Evolutionary conservation across 768 basidiomycete species (phyloP).

Genomic region (Kwoniella botswanensis): DNA sequence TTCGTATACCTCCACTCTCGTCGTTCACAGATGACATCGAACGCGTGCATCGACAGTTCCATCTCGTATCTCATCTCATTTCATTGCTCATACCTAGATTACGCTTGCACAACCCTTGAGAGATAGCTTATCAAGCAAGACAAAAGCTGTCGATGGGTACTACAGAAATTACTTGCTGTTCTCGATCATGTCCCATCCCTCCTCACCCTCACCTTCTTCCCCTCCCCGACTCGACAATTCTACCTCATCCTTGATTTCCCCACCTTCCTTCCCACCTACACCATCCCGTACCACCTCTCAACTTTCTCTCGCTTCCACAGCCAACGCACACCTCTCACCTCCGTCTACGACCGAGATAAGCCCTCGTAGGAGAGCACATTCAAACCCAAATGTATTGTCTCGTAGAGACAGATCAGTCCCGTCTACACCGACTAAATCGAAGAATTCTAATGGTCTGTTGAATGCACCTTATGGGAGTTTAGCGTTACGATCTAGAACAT

Average conservation of each 20-base stretch:
- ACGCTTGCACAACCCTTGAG: too few relatives aligned
- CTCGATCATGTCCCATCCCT: neutral
- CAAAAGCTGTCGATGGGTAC: too few relatives aligned
- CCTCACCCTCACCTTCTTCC: slow-evolving; percentile 1
- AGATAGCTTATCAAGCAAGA: too few relatives aligned
- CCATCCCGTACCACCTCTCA: slow-evolving; percentile 39
- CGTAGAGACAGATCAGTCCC: neutral
- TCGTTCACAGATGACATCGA: neutral
- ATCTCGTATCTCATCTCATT: neutral
- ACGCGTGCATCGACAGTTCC: neutral
- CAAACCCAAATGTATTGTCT: neutral
- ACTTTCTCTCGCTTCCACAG: slow-evolving; percentile 36
- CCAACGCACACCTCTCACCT: slow-evolving; percentile 22
- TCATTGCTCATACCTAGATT: too few relatives aligned
- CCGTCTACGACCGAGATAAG: neutral
- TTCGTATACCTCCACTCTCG: neutral
- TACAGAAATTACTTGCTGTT: too few relatives aligned
- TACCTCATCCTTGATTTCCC: neutral
- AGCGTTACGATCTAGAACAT: neutral
- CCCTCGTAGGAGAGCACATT: neutral
- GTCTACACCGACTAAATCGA: neutral
- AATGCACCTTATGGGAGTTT: neutral
- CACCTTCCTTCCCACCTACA: slow-evolving; percentile 31
- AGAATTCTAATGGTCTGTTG: neutral
- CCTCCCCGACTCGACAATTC: neutral